Percentiles rank a stretch among this genome's conserved stretches.
Evolutionary conservation across 768 basidiomycete genomes (phyloP).

Genomic region (Albatrellus ellisii): DNA sequence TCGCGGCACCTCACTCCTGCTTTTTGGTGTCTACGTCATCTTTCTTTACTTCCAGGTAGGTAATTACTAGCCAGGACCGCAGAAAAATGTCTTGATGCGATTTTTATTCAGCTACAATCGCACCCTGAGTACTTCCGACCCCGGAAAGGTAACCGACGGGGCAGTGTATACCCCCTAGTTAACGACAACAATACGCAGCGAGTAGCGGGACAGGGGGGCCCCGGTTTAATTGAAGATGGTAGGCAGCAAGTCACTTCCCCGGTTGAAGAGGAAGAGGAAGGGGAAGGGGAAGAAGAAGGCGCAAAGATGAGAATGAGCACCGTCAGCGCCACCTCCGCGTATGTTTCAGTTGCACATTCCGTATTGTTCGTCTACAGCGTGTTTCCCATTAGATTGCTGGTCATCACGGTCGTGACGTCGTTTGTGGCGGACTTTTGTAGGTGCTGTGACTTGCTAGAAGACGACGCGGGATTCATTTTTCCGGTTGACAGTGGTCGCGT

Average conservation of each 20-base stretch:
- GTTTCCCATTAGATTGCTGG: constrained; percentile 37
- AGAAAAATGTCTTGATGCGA: no score
- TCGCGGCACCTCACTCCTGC: constrained; percentile 64
- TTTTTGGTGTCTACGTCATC: constrained; percentile 60
- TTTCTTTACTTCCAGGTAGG: constrained; percentile 7
- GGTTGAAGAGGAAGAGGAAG: neutral
- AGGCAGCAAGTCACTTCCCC: no score
- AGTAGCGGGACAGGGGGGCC: no score
- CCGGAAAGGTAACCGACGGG: neutral
- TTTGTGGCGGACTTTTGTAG: constrained; percentile 82
- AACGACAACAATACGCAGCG: no score
- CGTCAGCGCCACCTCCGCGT: constrained; percentile 47
- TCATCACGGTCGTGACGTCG: constrained; percentile 67
- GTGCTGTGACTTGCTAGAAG: constrained; percentile 19
- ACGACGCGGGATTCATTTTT: neutral
- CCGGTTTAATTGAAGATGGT: no score
- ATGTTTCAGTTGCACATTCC: constrained; percentile 3
- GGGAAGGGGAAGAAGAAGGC: constrained; percentile 22
- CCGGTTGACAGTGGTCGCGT: constrained; percentile 55
- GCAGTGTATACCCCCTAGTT: neutral
- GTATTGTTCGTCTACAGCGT: neutral
- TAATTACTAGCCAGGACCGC: no score
- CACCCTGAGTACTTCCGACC: constrained; percentile 51
- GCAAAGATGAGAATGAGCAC: constrained; percentile 50
- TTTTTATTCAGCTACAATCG: constrained; percentile 55